phyloP scores from a whole-genome alignment of 2,329 filamentous ascomycete species.

The Penicillium sp. region DNA sequence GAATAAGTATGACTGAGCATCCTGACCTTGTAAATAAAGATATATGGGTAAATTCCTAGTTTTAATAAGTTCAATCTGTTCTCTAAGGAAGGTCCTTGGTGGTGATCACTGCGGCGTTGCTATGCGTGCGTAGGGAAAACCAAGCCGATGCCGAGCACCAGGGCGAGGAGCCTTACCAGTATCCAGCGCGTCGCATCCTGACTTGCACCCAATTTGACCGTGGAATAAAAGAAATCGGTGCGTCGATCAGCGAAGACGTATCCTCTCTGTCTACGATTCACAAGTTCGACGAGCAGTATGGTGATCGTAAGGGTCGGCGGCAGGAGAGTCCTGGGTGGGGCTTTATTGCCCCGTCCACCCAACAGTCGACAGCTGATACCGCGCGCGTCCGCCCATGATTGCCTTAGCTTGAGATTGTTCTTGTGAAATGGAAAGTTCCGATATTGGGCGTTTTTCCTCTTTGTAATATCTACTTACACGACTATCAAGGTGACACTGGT shows the following conservation, averaged over 20 bases:
- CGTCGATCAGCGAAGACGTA: slow-evolving; percentile 95
- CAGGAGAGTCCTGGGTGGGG: slow-evolving; percentile 59
- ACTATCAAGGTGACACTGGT: neutral
- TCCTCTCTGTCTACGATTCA: slow-evolving; percentile 78
- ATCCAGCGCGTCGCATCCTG: slow-evolving; percentile 70
- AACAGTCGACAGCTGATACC: slow-evolving; percentile 38
- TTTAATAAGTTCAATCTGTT: too few relatives aligned
- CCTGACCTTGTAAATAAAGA: too few relatives aligned
- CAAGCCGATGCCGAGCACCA: slow-evolving; percentile 40
- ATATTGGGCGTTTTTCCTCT: neutral
- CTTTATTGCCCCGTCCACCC: slow-evolving; percentile 45
- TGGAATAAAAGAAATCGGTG: slow-evolving; percentile 84
- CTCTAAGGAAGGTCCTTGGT: too few relatives aligned
- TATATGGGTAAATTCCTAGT: too few relatives aligned
- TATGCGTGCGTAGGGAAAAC: slow-evolving; percentile 52
- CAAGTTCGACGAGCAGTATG: slow-evolving; percentile 95
- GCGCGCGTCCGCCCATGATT: slow-evolving; percentile 45
- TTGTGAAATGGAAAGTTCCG: neutral
- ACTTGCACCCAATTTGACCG: slow-evolving; percentile 74
- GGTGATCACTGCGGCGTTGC: slow-evolving; percentile 49
- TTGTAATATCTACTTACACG: slow-evolving; percentile 26
- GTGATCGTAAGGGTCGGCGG: slow-evolving; percentile 71
- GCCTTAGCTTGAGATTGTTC: neutral
- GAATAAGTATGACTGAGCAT: too few relatives aligned
- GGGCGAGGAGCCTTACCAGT: slow-evolving; percentile 54